A percentile compares a stretch with the other conserved stretches of the same genome.
Evolutionary conservation across 2,329 filamentous ascomycete genomes (phyloP).

Genomic region (Diplodia mutila): DNA sequence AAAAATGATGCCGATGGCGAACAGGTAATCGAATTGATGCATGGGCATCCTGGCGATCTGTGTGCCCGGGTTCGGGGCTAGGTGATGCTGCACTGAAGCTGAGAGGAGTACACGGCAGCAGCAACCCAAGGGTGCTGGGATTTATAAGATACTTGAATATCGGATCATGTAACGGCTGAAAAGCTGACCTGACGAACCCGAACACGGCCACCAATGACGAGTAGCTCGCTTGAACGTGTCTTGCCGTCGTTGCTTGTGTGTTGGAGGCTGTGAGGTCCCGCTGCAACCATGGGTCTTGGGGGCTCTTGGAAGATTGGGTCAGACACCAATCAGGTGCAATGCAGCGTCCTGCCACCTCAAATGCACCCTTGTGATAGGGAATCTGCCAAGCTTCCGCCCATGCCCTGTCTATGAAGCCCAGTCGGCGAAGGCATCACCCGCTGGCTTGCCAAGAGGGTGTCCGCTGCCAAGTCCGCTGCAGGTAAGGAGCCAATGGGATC

Average conservation of each 20-base stretch:
- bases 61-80: neutral
- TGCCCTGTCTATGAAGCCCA: neutral
- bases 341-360: neutral
- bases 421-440: slow-evolving; percentile 17
- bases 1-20: slow-evolving; percentile 67
- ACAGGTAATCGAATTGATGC: slow-evolving; percentile 64
- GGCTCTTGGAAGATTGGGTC: neutral
- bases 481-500: slow-evolving; percentile 8
- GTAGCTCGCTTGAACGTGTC: neutral
- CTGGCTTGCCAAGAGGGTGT: neutral
- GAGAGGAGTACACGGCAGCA: neutral
- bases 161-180: neutral
- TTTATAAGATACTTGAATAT: slow-evolving; percentile 1
- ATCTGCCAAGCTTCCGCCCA: slow-evolving; percentile 13
- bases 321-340: neutral
- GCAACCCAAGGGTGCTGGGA: neutral
- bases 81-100: neutral
- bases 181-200: neutral
- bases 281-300: neutral
- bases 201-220: neutral
- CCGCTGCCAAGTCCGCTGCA: slow-evolving; percentile 24
- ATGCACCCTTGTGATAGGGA: neutral
- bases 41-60: slow-evolving; percentile 40
- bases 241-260: slow-evolving; percentile 3
- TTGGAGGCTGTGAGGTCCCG: neutral